Evolutionary conservation across 177 flowering plant genomes (phyloP).

Genomic region (Tripterygium wilfordii): DNA sequence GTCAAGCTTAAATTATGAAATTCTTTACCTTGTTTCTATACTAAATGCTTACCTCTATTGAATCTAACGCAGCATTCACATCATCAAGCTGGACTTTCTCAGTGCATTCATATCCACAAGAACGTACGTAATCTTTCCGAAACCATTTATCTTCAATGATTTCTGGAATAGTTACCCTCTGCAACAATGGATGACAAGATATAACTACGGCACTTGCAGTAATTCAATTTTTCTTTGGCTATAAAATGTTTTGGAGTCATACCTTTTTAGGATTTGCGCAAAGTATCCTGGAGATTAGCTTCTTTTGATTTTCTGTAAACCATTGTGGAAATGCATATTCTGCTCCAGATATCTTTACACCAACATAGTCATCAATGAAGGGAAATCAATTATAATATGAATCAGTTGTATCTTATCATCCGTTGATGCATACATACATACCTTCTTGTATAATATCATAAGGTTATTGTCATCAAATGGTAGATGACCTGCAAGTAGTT

Average conservation of each 20-base stretch:
- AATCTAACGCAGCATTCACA: slow-evolving; percentile 39
- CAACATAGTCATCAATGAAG: slow-evolving; percentile 9
- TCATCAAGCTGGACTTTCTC: slow-evolving; percentile 38
- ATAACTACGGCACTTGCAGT: too few species aligned
- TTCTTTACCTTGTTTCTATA: not conserved
- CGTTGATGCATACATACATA: too few species aligned
- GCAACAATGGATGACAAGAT: too few species aligned
- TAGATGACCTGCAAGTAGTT: slow-evolving; percentile 68
- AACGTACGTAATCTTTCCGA: slow-evolving; percentile 41
- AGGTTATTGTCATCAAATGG: slow-evolving; percentile 78
- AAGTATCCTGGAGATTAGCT: slow-evolving; percentile 50
- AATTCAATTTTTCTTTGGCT: too few species aligned
- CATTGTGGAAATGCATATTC: slow-evolving; percentile 55
- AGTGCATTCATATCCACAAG: slow-evolving; percentile 20
- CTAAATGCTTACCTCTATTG: slow-evolving; percentile 28
- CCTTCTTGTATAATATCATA: slow-evolving; percentile 64
- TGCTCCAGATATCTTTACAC: slow-evolving; percentile 51
- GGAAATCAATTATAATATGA: too few species aligned
- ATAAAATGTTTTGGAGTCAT: too few species aligned
- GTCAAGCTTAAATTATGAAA: not conserved
- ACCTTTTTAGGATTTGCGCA: slow-evolving; percentile 51
- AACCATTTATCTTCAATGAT: slow-evolving; percentile 67
- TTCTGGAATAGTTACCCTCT: slow-evolving; percentile 57
- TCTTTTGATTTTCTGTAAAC: slow-evolving; percentile 47
- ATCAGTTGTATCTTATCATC: too few species aligned